Conservation (phyloP, 352 stramenopile genomes). For the Pythium sp. region DNA sequence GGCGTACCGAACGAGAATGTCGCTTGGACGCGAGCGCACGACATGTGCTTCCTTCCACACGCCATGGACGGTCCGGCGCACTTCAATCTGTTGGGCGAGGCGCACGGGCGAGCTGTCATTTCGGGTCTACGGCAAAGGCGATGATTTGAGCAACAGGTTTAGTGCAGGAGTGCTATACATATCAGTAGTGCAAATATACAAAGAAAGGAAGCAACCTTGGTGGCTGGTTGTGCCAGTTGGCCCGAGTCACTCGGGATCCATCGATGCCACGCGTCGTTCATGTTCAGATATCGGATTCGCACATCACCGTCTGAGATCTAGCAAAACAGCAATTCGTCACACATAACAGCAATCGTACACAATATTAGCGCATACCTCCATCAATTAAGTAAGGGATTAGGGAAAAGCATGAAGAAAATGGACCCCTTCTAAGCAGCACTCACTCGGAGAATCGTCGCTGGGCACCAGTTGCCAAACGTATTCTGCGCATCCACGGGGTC, state of each 20-base stretch:
- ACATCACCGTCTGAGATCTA: constrained; percentile 62
- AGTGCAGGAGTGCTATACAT: neutral
- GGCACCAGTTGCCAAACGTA: constrained; percentile 83
- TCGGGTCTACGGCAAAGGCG: constrained; percentile 24
- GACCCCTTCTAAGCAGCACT: neutral
- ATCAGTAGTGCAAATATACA: neutral
- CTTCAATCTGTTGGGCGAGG: constrained; percentile 67
- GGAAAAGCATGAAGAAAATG: neutral
- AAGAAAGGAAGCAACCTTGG: constrained; percentile 35
- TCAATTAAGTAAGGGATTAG: neutral
- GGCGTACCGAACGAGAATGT: constrained; percentile 66
- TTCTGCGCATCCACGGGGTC: constrained; percentile 79
- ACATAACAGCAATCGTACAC: neutral
- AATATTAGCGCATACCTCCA: constrained; percentile 6
- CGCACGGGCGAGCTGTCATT: constrained; percentile 63
- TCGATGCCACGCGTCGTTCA: constrained; percentile 73
- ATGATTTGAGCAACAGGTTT: neutral
- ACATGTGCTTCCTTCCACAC: constrained; percentile 70
- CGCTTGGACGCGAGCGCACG: constrained; percentile 37
- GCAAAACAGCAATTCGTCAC: neutral
- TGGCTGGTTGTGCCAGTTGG: constrained; percentile 48
- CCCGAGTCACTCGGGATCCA: constrained; percentile 68
- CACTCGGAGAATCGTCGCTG: constrained; percentile 50
- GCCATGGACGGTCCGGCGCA: constrained; percentile 36
- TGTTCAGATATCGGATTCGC: constrained; percentile 75